A percentile compares a stretch with the other conserved stretches of the same genome.
Evolutionary conservation across 345 rosid species (phyloP).

Genomic region (Mangifera indica): DNA sequence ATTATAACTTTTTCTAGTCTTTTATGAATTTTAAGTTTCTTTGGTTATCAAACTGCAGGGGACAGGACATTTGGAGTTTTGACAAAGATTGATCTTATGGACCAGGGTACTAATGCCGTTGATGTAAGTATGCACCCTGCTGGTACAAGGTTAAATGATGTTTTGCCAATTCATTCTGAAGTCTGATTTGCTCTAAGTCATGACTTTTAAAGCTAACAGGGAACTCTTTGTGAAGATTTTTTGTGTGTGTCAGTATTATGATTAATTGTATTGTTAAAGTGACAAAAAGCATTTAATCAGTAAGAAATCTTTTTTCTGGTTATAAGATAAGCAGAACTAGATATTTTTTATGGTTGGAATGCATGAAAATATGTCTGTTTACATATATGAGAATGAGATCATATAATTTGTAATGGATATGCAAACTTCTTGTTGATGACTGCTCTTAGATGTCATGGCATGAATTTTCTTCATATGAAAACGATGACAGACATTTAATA

Average conservation of each 20-base stretch:
- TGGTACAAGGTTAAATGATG: background rate
- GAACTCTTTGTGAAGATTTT: background rate
- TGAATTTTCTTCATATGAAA: background rate
- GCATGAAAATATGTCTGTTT: background rate
- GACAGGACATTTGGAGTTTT: conserved; percentile 89
- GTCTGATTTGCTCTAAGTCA: background rate
- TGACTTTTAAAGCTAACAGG: background rate
- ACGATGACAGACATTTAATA: background rate
- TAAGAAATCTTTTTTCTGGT: background rate
- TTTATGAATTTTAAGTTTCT: conserved; percentile 12
- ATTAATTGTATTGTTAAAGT: background rate
- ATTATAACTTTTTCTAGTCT: background rate
- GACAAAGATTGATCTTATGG: conserved; percentile 95
- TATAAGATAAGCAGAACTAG: background rate
- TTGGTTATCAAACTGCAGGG: conserved; percentile 47
- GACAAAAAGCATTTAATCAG: background rate
- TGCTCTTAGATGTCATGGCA: background rate
- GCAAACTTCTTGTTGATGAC: background rate
- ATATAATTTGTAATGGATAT: conserved; percentile 2
- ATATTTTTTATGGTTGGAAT: background rate
- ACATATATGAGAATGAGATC: background rate
- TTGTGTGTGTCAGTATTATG: background rate
- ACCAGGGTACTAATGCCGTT: conserved; percentile 91
- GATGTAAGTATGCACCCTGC: conserved; percentile 62
- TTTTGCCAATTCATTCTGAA: conserved; percentile 10